Evolutionary conservation across 768 basidiomycete genomes (phyloP), one percentile per base, ranked within the genome.

Genomic region (Lyophyllum shimeji): DNA sequence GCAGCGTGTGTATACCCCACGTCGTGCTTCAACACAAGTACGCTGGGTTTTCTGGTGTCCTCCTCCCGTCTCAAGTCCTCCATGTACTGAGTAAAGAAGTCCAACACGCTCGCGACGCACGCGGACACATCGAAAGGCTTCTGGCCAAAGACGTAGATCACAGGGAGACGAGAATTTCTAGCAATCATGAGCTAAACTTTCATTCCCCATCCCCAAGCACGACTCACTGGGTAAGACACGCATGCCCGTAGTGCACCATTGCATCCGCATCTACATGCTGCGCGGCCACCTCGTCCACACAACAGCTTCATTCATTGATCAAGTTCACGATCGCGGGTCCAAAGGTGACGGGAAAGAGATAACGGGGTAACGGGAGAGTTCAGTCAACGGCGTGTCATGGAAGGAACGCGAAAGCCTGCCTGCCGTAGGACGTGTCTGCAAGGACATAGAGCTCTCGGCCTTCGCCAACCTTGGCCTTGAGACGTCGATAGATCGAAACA

Each of bases 371-470:
- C 37, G 34, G 24, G 49, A 46, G 49, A 45, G 44, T 25, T 53
- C 49, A 49, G 60, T 64, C 53, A 66, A 57, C 49, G 44, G 27
- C 23, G 50, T 23, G 45, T 54, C 48, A 54, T 56, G 34, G 34
- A 50, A 21, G 56, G 49, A 61, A 53, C 51, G 44, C 39, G 44
- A 59, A 56, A 53, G 65, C 84, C 44, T 74, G 85, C 95, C 91
- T 95, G 72, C 95, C 97, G 70, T 98, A 98, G 3, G 95, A 96
- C 20, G 95, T 98, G 71, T 99, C 96, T 12, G 95, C 96, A 42
- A 97, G 57, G 43, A 65, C 62, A 39, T 67, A 67, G 21, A 67
- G 57, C 46, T 67, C 65, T 47, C 60, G 47, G 20, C 46, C 59
- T 25, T 29, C 59, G 51, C 63, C 63, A 18, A 63, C 48, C 24